phyloP scores from a whole-genome alignment of 345 rosid genomes.

The Atalantia buxifolia region DNA sequence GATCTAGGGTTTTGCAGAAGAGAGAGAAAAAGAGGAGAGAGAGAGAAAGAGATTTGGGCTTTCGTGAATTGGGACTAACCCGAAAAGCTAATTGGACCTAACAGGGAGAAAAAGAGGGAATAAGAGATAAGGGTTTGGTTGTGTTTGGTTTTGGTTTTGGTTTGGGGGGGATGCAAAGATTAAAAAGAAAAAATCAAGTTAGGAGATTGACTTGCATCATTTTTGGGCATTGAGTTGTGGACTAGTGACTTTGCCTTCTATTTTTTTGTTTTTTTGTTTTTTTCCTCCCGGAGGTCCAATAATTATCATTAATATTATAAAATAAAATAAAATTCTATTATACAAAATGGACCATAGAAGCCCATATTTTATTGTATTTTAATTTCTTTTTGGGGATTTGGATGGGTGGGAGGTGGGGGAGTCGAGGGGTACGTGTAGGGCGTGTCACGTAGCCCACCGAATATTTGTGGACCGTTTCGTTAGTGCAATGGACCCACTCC shows the following conservation, averaged over 20 bases:
- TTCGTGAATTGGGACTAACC: slow-evolving; percentile 27
- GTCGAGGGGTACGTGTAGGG: background rate
- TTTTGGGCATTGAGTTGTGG: background rate
- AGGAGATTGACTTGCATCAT: background rate
- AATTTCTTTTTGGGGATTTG: background rate
- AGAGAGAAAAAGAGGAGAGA: background rate
- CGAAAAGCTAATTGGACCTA: slow-evolving; percentile 52
- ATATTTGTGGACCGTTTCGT: slow-evolving; percentile 1
- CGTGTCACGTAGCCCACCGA: slow-evolving; percentile 12
- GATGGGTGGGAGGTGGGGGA: too few species aligned
- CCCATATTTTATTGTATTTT: slow-evolving; percentile 12
- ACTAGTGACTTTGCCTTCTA: too few species aligned
- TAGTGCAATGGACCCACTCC: background rate
- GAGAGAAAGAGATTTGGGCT: slow-evolving; percentile 40
- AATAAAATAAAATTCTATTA: background rate
- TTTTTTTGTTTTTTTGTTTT: too few species aligned
- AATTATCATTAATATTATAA: background rate
- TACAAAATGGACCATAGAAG: slow-evolving; percentile 11
- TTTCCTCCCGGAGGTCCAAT: slow-evolving; percentile 4
- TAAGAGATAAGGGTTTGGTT: slow-evolving; percentile 9
- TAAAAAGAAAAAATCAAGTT: background rate
- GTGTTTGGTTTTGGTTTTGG: slow-evolving; percentile 8
- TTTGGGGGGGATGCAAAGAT: background rate
- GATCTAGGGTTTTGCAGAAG: slow-evolving; percentile 43
- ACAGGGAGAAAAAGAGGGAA: background rate